Base-by-base conservation (phyloP, 2,329 filamentous ascomycete genomes). In the Exophiala aquamarina region DNA sequence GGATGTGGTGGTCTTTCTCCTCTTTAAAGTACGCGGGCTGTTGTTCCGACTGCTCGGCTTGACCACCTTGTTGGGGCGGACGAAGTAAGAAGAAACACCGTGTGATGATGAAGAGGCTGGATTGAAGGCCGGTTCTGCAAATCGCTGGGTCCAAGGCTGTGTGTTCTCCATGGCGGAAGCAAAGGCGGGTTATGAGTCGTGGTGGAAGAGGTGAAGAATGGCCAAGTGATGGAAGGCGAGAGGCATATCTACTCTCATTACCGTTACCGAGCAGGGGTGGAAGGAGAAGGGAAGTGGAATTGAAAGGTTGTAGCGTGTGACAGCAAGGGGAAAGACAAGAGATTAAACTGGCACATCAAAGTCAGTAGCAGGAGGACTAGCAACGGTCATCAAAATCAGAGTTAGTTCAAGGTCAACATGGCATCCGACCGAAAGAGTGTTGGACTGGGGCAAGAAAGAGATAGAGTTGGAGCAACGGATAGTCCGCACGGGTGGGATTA, bases 21-120 rank as follows among this genome's bases (percentile, higher is more conserved):
- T 40, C 4, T 36, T 40, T 37, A 47, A 18, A 21, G 41, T 48
- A 10, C 50, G 44, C 10, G 57, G 57, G 44, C 56, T 58, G 33
- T 36, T 52, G 19, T 57, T 58, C 17, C 57, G 51, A 41, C 54
- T 58, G 39, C 41, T 52, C 6, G 57, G 39, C 38, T 59, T 59
- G 17, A 52, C 45, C 17, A 59, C 41, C 44, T 54, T 58, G 31
- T 43, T 45, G 19, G 56, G 54, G 3, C 56, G 52, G 33, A 45
- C 38, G 38, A 57, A 55, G 28, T 57, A 52, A 13, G 51, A 50
- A 2, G 55, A 54, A 5, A 55, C 39, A 37, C 42, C 54, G 21
- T 26, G 43, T 28, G 35, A 35, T 8, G 32, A 17, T 17, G 48
- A 32, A 14, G 39, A n/a, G 10, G 39, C 36, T 13, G 52, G 39